A percentile compares a stretch with the other conserved stretches of the same genome.
Evolutionary conservation across 257 asterid species (phyloP).

Genomic region (Scutellaria barbata): DNA sequence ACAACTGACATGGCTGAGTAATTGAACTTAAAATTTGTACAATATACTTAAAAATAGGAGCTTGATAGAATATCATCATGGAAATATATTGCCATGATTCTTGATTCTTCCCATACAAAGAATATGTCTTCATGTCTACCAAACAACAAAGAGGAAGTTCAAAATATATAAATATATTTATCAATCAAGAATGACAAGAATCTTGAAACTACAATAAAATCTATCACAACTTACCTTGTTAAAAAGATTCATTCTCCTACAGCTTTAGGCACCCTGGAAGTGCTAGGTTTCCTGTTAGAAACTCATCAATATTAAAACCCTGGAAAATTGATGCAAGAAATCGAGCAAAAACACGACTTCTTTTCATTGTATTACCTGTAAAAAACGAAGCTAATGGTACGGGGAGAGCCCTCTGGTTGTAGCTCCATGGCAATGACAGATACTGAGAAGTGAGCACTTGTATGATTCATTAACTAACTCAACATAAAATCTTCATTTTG

Average conservation of each 20-base stretch:
- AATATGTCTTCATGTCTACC: neutral
- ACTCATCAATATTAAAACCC: neutral
- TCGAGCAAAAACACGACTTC: neutral
- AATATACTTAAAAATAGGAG: neutral
- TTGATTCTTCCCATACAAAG: conserved; percentile 11
- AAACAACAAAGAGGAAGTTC: neutral
- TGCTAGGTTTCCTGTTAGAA: neutral
- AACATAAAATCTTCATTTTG: conserved; percentile 20
- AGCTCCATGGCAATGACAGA: conserved; percentile 52
- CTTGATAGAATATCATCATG: conserved; percentile 17
- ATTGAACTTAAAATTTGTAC: neutral
- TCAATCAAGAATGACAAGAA: too few relatives aligned
- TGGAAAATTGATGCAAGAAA: neutral
- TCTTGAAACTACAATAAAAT: neutral
- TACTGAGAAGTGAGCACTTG: conserved; percentile 51
- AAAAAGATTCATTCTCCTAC: neutral
- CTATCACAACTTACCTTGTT: conserved; percentile 9
- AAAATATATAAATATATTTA: too few relatives aligned
- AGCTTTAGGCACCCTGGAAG: neutral
- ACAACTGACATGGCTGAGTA: neutral
- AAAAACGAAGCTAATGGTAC: conserved; percentile 2
- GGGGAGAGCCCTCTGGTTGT: neutral
- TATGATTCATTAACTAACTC: neutral
- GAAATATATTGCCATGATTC: neutral
- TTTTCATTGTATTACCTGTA: neutral